Evolutionary conservation across 2,329 filamentous ascomycete genomes (phyloP), one percentile per base, ranked within the genome.

Genomic region (Phoma sp.): DNA sequence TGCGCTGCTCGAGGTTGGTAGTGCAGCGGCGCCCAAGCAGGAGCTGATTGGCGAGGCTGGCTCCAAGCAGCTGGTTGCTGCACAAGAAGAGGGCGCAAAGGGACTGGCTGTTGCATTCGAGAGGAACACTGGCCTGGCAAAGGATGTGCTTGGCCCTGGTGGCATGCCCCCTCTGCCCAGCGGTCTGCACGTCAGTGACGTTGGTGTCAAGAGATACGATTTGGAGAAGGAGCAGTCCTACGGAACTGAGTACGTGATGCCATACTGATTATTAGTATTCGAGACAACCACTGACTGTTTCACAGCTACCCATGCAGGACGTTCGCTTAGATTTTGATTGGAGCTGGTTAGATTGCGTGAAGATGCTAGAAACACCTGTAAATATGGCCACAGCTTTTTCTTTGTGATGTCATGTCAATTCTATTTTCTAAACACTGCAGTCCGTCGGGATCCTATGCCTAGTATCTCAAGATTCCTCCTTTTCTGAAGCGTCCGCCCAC

Each of bases 131-230:
- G 78, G 74, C 35, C 78, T 80, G 37, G 78, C 74, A 33, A 77
- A 82, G 67, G 80, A 81, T 62, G 85, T 93, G 52, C 75, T 97
- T 60, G 87, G 90, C 46, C 83, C 89, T 39, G 82, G 89, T 68
- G 93, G 94, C 1, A 76, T 99, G 77, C 95, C 95, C 53, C 95
- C 95, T n/a, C 78, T 90, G 70, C 95, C 94, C 15, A 87, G 87
- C 69, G 88, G 90, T n/a, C 78, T 87, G 76, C 85, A 77, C 63
- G 55, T 80, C 64, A 53, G 50, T 55, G 82, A 82, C 38, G 74
- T 81, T 58, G 85, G 86, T 80, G 82, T 87, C 71, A 85, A 88
- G 72, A 87, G 92, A 75, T 85, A 88, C 77, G 87, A 96, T 69
- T 71, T 90, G 68, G 77, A 81, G 31, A 78, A 81, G 68, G 87